phyloP scores from a whole-genome alignment of 805 yeast species.

The Starmerella bacillaris region DNA sequence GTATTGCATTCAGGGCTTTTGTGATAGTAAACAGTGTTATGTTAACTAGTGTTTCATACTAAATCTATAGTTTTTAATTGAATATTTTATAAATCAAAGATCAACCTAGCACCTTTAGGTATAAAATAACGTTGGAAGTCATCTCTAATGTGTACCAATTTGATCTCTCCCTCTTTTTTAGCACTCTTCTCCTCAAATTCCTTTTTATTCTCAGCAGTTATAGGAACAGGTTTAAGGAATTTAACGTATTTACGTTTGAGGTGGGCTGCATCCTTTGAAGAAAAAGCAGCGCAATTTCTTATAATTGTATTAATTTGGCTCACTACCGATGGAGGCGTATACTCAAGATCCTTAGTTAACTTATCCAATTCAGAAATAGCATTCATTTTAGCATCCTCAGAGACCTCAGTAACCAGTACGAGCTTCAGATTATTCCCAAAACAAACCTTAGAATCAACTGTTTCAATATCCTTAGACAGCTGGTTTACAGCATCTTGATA shows the following conservation, averaged over 20 bases:
- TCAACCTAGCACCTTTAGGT: conserved; percentile 18
- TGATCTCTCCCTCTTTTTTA: conserved; percentile 34
- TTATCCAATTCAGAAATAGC: conserved; percentile 14
- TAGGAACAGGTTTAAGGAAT: conserved; percentile 35
- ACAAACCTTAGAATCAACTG: conserved; percentile 20
- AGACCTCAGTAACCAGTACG: conserved; percentile 2
- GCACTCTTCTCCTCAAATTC: conserved; percentile 22
- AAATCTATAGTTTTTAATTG: too few relatives aligned
- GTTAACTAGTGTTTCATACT: too few relatives aligned
- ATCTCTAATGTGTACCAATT: conserved; percentile 44
- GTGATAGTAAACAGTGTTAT: too few relatives aligned
- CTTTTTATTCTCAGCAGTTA: conserved; percentile 23
- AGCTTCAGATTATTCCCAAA: conserved; percentile 26
- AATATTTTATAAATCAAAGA: too few relatives aligned
- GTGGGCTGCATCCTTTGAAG: conserved; percentile 22
- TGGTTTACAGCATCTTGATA: conserved; percentile 16
- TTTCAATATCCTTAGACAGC: conserved; percentile 28
- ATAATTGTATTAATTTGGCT: conserved; percentile 26
- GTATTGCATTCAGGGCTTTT: too few relatives aligned
- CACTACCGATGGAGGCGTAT: conserved; percentile 26
- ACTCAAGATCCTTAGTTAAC: conserved; percentile 15
- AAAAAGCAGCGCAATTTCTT: conserved; percentile 25
- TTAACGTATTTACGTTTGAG: conserved; percentile 38
- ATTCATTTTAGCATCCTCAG: conserved; percentile 2
- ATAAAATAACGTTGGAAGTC: conserved; percentile 32